Percentiles rank a stretch among this genome's conserved stretches.
phyloP scores from a whole-genome alignment of 2,329 filamentous ascomycete species.

The Colletotrichum gloeosporioides region DNA sequence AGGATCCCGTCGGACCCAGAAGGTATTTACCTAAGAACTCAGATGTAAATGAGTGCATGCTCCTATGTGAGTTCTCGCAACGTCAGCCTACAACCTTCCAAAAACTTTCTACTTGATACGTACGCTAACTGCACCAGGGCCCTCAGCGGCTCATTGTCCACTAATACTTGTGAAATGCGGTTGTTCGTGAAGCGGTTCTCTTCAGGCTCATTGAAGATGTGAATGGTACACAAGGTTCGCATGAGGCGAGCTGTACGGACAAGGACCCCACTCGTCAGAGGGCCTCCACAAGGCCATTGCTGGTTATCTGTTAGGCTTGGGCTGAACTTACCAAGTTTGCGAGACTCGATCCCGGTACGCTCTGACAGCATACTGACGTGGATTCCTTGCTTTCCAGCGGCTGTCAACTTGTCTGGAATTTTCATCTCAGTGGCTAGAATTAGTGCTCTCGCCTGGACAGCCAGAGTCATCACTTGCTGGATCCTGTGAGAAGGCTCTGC shows the following conservation, averaged over 20 bases:
- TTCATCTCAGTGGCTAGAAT: constrained; percentile 37
- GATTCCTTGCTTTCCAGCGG: constrained; percentile 27
- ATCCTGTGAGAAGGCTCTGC: constrained; percentile 34
- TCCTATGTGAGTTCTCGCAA: neutral
- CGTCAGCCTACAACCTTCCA: neutral
- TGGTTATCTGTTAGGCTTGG: neutral
- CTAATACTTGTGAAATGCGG: constrained; percentile 35
- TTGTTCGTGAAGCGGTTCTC: constrained; percentile 40
- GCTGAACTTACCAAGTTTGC: constrained; percentile 32
- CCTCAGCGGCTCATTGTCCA: constrained; percentile 37
- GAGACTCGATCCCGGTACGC: constrained; percentile 31
- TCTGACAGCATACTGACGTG: constrained; percentile 26
- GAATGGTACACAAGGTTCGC: constrained; percentile 38
- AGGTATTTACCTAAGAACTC: constrained; percentile 35
- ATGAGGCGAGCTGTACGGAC: constrained; percentile 33
- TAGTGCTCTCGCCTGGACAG: constrained; percentile 37
- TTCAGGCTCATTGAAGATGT: constrained; percentile 34
- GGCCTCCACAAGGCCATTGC: neutral
- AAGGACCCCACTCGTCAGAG: neutral
- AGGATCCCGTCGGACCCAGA: constrained; percentile 26
- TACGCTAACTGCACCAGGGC: constrained; percentile 19
- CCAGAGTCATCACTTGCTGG: constrained; percentile 36
- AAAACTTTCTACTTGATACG: neutral
- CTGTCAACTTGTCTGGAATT: constrained; percentile 36
- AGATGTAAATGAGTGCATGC: constrained; percentile 20